These are phyloP conservation scores for Lantana camara DNA, from an alignment of 257 asterid species.

Conservation along the genomic window DNA sequence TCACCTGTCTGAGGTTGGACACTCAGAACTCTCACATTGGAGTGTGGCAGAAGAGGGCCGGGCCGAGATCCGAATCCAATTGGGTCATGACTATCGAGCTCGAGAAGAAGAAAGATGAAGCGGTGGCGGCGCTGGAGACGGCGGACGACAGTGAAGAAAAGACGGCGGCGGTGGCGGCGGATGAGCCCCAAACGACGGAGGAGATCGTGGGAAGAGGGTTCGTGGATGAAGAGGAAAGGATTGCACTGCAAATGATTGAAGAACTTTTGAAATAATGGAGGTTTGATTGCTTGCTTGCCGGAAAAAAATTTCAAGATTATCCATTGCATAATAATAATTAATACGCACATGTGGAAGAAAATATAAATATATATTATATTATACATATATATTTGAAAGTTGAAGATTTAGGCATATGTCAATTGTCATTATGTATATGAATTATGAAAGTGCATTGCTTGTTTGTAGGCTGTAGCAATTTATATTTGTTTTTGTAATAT, in stretches of 20 bases:
- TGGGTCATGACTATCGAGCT: constrained; percentile 93
- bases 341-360: too few species aligned
- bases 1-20: constrained; percentile 83
- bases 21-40: constrained; percentile 83
- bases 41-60: constrained; percentile 96
- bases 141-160: constrained; percentile 12
- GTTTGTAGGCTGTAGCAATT: too few species aligned
- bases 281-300: constrained; percentile 5
- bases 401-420: too few species aligned
- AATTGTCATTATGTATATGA: too few species aligned
- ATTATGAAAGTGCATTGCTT: too few species aligned
- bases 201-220: constrained; percentile 17
- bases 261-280: constrained; percentile 61
- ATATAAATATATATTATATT: too few species aligned
- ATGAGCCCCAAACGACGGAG: background rate
- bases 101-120: constrained; percentile 36
- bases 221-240: constrained; percentile 70
- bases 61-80: constrained; percentile 66
- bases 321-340: too few species aligned
- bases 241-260: constrained; percentile 83
- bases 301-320: too few species aligned
- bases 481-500: too few species aligned
- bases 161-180: background rate
- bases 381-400: too few species aligned
- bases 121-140: constrained; percentile 13